Conservation (phyloP, 306 rosid species). For the Inga laurina region DNA sequence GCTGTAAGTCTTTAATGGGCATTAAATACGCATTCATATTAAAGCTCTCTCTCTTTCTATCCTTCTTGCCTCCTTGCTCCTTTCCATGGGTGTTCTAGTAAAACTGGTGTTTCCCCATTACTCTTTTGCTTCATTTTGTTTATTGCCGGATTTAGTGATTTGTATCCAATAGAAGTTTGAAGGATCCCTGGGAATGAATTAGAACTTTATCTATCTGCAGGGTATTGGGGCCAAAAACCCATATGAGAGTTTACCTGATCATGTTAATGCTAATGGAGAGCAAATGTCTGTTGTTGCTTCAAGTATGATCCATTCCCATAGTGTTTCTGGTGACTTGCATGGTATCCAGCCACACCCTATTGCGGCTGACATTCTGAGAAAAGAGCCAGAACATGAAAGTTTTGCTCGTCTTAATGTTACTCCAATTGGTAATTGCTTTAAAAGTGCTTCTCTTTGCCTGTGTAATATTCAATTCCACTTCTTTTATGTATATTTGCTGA, state of each 20-base stretch:
- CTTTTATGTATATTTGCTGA: constrained; percentile 24
- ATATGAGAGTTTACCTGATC: constrained; percentile 66
- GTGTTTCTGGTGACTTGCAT: constrained; percentile 94
- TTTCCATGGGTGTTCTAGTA: constrained; percentile 6
- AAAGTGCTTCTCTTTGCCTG: constrained; percentile 18
- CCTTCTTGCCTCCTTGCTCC: neutral
- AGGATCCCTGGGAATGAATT: constrained; percentile 23
- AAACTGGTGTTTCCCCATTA: neutral
- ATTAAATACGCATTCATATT: constrained; percentile 16
- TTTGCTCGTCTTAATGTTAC: constrained; percentile 76
- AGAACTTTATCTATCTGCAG: constrained; percentile 49
- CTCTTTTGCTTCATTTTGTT: neutral
- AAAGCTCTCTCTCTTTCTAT: neutral
- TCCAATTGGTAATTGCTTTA: constrained; percentile 61
- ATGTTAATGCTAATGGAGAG: constrained; percentile 67
- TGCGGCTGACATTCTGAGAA: constrained; percentile 98
- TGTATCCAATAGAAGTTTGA: constrained; percentile 3
- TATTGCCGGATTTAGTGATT: constrained; percentile 8
- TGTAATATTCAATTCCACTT: constrained; percentile 2
- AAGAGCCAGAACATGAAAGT: constrained; percentile 95
- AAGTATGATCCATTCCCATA: constrained; percentile 91
- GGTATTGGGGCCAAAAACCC: constrained; percentile 54
- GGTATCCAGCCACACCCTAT: constrained; percentile 98
- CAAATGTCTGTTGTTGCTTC: constrained; percentile 65
- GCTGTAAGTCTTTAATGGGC: constrained; percentile 56